Percentiles rank a stretch among this genome's conserved stretches.
These are phyloP conservation scores for Gossypium gossypioides DNA, from an alignment of 441 rosid species.

Conservation along the genomic window DNA sequence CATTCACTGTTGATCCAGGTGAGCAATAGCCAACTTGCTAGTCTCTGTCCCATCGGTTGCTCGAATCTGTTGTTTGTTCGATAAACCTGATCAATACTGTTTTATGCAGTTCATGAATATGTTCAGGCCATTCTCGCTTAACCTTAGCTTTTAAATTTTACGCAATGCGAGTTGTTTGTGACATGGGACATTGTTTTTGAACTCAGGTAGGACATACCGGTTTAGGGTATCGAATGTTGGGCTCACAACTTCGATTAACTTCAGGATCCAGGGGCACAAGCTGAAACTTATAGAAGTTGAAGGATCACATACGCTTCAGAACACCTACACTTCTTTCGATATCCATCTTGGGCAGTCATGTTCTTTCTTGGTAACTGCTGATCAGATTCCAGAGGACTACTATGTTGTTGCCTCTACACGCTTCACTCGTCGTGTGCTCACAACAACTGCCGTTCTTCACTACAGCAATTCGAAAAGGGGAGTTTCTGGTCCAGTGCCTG, in stretches of 20 bases:
- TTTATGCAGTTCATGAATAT: background rate
- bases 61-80: background rate
- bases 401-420: constrained; percentile 46
- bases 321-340: constrained; percentile 42
- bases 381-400: constrained; percentile 45
- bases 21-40: background rate
- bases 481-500: constrained; percentile 49
- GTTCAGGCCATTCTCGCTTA: background rate
- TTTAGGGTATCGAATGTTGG: constrained; percentile 65
- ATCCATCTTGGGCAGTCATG: constrained; percentile 58
- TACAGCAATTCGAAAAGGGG: constrained; percentile 43
- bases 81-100: background rate
- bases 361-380: constrained; percentile 49
- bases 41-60: background rate
- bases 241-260: constrained; percentile 39
- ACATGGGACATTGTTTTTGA: background rate
- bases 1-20: constrained; percentile 55
- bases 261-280: constrained; percentile 56
- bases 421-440: constrained; percentile 45
- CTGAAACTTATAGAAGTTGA: constrained; percentile 59
- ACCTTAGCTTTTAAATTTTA: background rate
- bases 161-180: background rate
- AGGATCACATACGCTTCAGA: constrained; percentile 63
- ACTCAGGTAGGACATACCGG: constrained; percentile 44
- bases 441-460: constrained; percentile 49